phyloP scores from a whole-genome alignment of 1,284 basidiomycete genomes.

The Polyporus tsugae region DNA sequence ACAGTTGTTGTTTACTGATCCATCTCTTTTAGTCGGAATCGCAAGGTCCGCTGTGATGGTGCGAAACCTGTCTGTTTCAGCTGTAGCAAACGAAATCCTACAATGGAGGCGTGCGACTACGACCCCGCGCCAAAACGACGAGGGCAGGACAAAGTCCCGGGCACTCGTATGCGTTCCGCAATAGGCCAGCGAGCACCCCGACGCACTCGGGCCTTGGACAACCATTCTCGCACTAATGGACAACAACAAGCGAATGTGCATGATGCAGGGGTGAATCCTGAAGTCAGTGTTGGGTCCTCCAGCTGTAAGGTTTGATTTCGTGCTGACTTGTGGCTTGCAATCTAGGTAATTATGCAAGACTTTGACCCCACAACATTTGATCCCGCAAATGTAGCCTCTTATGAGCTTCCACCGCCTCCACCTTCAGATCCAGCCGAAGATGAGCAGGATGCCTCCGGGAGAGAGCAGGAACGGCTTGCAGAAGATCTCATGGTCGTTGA shows the following conservation, averaged over 20 bases:
- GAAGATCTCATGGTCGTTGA: conserved; percentile 33
- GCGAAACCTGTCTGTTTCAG: conserved; percentile 77
- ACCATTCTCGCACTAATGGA: neutral
- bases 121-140: conserved; percentile 77
- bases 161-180: conserved; percentile 5
- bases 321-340: neutral
- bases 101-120: conserved; percentile 49
- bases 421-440: neutral
- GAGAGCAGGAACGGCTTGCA: neutral
- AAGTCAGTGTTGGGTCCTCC: neutral
- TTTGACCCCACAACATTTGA: conserved; percentile 20
- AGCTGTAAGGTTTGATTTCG: neutral
- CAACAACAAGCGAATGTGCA: neutral
- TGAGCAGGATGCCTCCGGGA: neutral
- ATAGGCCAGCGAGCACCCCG: neutral
- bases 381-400: conserved; percentile 4
- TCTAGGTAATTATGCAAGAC: conserved; percentile 17
- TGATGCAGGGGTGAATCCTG: neutral
- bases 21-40: conserved; percentile 61
- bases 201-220: neutral
- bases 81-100: conserved; percentile 54
- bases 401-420: conserved; percentile 1
- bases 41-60: conserved; percentile 84
- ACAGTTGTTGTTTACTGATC: neutral
- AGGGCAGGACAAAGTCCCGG: conserved; percentile 67